Evolutionary conservation across 805 yeast genomes (phyloP).

Genomic region (Hanseniaspora osmophila): DNA sequence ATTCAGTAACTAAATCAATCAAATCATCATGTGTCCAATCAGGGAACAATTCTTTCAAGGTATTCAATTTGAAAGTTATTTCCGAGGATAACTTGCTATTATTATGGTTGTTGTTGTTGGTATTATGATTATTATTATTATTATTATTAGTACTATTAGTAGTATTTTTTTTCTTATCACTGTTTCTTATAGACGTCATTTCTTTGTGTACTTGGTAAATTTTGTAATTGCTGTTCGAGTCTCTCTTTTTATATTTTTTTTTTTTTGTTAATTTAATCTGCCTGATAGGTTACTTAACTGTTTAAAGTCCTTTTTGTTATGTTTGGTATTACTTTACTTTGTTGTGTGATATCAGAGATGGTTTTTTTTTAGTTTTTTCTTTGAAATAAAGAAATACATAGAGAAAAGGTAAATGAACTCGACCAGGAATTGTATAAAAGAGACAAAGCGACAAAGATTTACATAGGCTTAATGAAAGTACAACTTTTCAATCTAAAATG

Average conservation of each 20-base stretch:
- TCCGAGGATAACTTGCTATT: slow-evolving; percentile 12
- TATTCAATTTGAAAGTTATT: slow-evolving; percentile 29
- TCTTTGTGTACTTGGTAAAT: background rate
- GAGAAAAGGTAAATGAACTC: too few relatives aligned
- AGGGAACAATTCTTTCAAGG: slow-evolving; percentile 77
- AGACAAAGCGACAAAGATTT: too few relatives aligned
- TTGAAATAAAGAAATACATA: background rate
- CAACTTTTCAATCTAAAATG: too few relatives aligned
- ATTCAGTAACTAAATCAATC: slow-evolving; percentile 58
- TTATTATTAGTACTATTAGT: too few relatives aligned
- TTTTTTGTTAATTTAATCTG: background rate
- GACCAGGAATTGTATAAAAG: too few relatives aligned
- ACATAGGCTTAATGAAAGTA: too few relatives aligned
- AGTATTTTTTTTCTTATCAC: background rate
- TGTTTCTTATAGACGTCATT: background rate
- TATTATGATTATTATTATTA: background rate
- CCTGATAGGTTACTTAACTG: too few relatives aligned
- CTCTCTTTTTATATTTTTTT: background rate
- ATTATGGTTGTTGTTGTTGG: background rate
- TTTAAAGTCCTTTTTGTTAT: background rate
- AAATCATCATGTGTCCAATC: slow-evolving; percentile 89
- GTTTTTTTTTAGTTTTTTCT: background rate
- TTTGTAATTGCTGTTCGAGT: background rate
- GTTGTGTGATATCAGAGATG: background rate
- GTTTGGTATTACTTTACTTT: background rate